Conservation (phyloP, 2,329 filamentous ascomycete genomes). For the Paramyrothecium sp. region DNA sequence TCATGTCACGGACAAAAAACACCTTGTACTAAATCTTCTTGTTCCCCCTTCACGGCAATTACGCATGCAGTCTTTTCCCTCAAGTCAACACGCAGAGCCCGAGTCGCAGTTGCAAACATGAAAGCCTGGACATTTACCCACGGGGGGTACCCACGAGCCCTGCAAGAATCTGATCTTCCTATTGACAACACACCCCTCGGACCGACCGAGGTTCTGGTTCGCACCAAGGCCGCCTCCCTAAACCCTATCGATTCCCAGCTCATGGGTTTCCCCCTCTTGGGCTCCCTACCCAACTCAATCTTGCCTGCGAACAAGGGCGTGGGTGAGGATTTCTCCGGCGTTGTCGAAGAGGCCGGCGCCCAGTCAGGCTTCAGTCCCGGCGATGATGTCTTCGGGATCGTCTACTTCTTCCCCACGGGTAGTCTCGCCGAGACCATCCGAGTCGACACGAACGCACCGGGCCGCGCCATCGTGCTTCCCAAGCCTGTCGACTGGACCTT, state of each 20-base stretch:
- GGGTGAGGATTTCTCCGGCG: slow-evolving; percentile 5
- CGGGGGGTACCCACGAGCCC: slow-evolving; percentile 1
- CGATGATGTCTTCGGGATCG: slow-evolving; percentile 4
- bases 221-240: slow-evolving; percentile 3
- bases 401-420: slow-evolving; percentile 1
- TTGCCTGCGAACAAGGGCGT: slow-evolving; percentile 3
- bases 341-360: slow-evolving; percentile 1
- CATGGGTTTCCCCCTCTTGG: slow-evolving; percentile 1
- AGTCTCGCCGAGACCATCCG: slow-evolving; percentile 1
- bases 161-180: not conserved
- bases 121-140: slow-evolving; percentile 4
- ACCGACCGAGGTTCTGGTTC: slow-evolving; percentile 4
- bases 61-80: no score
- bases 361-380: not conserved
- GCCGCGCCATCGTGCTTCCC: not conserved
- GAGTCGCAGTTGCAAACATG: not conserved
- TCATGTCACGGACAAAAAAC: not conserved
- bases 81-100: not conserved
- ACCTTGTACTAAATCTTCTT: not conserved
- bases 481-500: slow-evolving; percentile 4
- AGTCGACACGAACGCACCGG: slow-evolving; percentile 1
- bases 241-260: slow-evolving; percentile 7
- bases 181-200: not conserved
- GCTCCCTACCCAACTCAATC: not conserved
- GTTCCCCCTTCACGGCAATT: not conserved